Evolutionary conservation across 2,329 filamentous ascomycete genomes (phyloP).

Genomic region (Rutstroemia sp.): DNA sequence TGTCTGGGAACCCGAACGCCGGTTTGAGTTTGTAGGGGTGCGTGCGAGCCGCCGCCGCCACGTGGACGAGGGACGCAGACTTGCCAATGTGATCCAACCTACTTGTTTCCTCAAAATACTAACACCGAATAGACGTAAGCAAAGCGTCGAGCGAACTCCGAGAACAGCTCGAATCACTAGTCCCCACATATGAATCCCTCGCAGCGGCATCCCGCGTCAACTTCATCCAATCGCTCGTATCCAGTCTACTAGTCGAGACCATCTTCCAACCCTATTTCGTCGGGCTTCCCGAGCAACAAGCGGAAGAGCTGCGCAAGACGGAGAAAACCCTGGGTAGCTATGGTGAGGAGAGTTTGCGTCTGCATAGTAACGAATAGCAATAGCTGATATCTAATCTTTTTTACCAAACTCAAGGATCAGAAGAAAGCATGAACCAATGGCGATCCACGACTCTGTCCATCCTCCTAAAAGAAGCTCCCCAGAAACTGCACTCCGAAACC

Average conservation of each 20-base stretch:
- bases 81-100: too few relatives aligned
- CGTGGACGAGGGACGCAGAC: background rate
- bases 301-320: conserved; percentile 37
- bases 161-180: conserved; percentile 39
- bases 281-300: conserved; percentile 50
- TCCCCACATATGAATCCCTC: conserved; percentile 51
- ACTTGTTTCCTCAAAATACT: background rate
- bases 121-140: conserved; percentile 34
- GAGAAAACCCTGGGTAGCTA: conserved; percentile 21
- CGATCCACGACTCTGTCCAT: conserved; percentile 56
- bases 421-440: conserved; percentile 56
- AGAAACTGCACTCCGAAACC: conserved; percentile 41
- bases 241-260: conserved; percentile 50
- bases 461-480: conserved; percentile 44
- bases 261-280: conserved; percentile 58
- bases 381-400: background rate
- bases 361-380: background rate
- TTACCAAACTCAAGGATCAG: conserved; percentile 30
- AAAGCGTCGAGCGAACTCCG: conserved; percentile 35
- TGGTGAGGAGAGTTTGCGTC: conserved; percentile 13
- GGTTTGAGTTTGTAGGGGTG: background rate
- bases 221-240: conserved; percentile 55
- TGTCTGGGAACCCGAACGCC: background rate
- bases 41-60: background rate
- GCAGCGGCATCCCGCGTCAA: conserved; percentile 49